Evolutionary conservation across 2,329 filamentous ascomycete genomes (phyloP).

Genomic region (Aureobasidium sp.): DNA sequence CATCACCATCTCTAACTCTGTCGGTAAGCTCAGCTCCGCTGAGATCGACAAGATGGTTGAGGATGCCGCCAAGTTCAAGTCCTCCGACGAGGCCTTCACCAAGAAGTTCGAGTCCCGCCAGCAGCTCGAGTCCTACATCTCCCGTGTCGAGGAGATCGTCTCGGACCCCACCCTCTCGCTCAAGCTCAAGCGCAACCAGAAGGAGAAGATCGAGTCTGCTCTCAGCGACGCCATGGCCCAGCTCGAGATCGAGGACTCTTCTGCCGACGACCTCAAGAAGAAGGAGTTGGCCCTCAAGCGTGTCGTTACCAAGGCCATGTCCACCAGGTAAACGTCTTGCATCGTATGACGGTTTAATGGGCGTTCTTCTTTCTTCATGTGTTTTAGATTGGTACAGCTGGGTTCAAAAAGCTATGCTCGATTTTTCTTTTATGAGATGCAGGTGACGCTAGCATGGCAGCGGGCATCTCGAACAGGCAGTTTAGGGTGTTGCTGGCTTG

Average conservation of each 20-base stretch:
- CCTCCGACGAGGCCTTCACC: constrained; percentile 94
- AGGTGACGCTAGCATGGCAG: constrained; percentile 4
- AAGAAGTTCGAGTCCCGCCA: constrained; percentile 99
- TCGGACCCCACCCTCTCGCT: constrained; percentile 91
- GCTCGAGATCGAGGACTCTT: constrained; percentile 89
- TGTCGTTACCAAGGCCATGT: constrained; percentile 75
- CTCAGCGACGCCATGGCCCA: constrained; percentile 96
- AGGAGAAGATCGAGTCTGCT: constrained; percentile 98
- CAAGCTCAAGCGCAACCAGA: constrained; percentile 97
- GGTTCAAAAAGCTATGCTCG: constrained; percentile 14
- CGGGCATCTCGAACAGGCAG: constrained; percentile 10
- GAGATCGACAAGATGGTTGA: constrained; percentile 99
- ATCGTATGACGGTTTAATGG: constrained; percentile 16
- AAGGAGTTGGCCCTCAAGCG: constrained; percentile 98
- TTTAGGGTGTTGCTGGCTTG: constrained; percentile 4
- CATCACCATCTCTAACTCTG: constrained; percentile 99
- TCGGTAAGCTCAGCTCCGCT: constrained; percentile 87
- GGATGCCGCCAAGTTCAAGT: constrained; percentile 95
- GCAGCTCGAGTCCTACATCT: constrained; percentile 98
- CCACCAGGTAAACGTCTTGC: constrained; percentile 26
- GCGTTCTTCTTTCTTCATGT: constrained; percentile 17
- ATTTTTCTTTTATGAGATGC: constrained; percentile 10
- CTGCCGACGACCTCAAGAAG: constrained; percentile 96
- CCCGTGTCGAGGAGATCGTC: constrained; percentile 96
- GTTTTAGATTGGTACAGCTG: constrained; percentile 15